Evolutionary conservation across 2,329 filamentous ascomycete genomes (phyloP).

Genomic region (Paecilomyces sp.): DNA sequence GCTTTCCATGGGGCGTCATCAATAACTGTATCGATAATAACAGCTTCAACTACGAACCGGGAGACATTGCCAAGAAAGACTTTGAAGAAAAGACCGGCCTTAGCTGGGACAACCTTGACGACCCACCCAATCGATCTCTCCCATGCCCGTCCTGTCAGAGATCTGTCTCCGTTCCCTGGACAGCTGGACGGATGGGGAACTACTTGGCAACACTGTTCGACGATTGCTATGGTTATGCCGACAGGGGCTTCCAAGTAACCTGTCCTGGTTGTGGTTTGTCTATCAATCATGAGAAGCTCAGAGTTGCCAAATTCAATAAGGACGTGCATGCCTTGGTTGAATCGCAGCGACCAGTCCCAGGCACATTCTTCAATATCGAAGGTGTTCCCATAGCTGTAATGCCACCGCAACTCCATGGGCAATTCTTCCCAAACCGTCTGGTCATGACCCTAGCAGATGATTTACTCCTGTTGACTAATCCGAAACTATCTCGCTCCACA

Average conservation of each 20-base stretch:
- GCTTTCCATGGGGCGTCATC: constrained; percentile 60
- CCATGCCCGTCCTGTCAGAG: constrained; percentile 50
- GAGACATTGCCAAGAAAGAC: constrained; percentile 33
- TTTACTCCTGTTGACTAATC: constrained; percentile 35
- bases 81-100: constrained; percentile 47
- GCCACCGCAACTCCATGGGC: constrained; percentile 12
- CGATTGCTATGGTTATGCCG: constrained; percentile 23
- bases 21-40: constrained; percentile 51
- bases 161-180: constrained; percentile 51
- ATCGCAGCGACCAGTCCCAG: constrained; percentile 53
- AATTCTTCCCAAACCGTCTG: constrained; percentile 53
- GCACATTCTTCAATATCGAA: constrained; percentile 54
- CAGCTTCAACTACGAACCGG: constrained; percentile 50
- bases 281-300: constrained; percentile 53
- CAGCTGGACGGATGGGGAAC: constrained; percentile 28
- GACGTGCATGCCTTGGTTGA: constrained; percentile 48
- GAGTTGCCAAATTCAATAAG: constrained; percentile 53
- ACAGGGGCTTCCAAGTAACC: constrained; percentile 38
- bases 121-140: constrained; percentile 42
- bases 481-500: constrained; percentile 17
- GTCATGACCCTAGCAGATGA: constrained; percentile 42
- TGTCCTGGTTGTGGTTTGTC: constrained; percentile 48
- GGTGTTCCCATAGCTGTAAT: constrained; percentile 41
- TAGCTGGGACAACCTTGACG: constrained; percentile 55
- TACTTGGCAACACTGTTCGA: constrained; percentile 18